A percentile compares a stretch with the other conserved stretches of the same genome.
These are phyloP conservation scores for Conringia planisiliqua DNA, from an alignment of 345 rosid genomes.

Conservation along the genomic window DNA sequence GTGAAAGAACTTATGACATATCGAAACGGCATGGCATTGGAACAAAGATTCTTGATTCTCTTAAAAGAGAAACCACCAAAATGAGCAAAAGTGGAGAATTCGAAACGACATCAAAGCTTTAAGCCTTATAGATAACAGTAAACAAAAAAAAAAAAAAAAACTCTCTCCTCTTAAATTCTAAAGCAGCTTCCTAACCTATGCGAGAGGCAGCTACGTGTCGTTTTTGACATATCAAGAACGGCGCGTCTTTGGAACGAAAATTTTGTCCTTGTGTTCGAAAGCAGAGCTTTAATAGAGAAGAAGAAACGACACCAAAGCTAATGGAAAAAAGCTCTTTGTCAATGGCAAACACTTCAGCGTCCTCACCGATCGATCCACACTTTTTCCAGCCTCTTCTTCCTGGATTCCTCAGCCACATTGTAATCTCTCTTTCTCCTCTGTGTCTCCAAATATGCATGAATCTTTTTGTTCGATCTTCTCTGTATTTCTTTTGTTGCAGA, in stretches of 20 bases:
- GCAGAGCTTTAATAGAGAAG: neutral
- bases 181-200: neutral
- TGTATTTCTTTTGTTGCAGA: neutral
- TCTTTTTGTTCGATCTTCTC: neutral
- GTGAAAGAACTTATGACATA: too few species aligned
- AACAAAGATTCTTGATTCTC: too few species aligned
- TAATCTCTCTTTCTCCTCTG: neutral
- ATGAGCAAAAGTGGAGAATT: too few species aligned
- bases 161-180: too few species aligned
- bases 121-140: too few species aligned
- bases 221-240: neutral
- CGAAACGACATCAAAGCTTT: too few species aligned
- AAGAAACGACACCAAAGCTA: neutral
- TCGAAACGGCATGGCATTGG: too few species aligned
- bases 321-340: neutral
- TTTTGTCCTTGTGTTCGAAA: neutral
- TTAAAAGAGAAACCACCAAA: too few species aligned
- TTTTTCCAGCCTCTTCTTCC: conserved; percentile 21
- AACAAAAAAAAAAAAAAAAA: too few species aligned
- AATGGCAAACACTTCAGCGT: conserved; percentile 9
- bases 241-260: neutral
- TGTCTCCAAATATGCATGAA: neutral
- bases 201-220: neutral
- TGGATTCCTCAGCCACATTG: neutral
- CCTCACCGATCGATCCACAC: neutral